Conservation (phyloP, 2,329 filamentous ascomycete species). For the Sporothrix mexicana region DNA sequence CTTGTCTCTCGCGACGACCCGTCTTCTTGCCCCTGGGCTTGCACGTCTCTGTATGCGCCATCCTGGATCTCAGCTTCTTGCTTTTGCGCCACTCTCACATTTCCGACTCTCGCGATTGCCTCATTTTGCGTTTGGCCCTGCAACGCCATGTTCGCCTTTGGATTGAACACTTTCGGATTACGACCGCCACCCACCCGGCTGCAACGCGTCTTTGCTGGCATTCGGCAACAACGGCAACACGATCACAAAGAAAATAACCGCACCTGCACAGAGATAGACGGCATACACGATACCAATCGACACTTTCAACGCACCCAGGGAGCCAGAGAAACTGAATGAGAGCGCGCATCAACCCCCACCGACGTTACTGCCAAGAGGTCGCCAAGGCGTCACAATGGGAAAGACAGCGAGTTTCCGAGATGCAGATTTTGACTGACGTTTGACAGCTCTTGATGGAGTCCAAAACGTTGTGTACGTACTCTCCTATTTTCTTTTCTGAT, state of each 20-base stretch:
- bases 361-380: conserved; percentile 25
- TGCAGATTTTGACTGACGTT: conserved; percentile 42
- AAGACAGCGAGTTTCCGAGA: neutral
- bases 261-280: neutral
- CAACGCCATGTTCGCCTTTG: neutral
- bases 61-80: conserved; percentile 3
- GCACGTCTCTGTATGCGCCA: conserved; percentile 6
- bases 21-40: conserved; percentile 7
- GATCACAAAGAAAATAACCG: neutral
- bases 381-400: conserved; percentile 28
- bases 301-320: neutral
- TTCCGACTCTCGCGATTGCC: neutral
- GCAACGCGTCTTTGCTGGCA: conserved; percentile 12
- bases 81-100: neutral
- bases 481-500: neutral
- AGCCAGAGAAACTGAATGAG: neutral
- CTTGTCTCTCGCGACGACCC: conserved; percentile 32
- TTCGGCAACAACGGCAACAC: conserved; percentile 11
- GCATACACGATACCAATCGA: neutral
- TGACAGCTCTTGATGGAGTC: conserved; percentile 45
- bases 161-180: neutral
- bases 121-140: neutral
- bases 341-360: neutral
- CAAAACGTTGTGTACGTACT: conserved; percentile 44
- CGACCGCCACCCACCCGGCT: neutral